Percentiles rank a stretch among this genome's conserved stretches.
These are phyloP conservation scores for Colletotrichum lini DNA, from an alignment of 2,329 filamentous ascomycete genomes.

Conservation along the genomic window DNA sequence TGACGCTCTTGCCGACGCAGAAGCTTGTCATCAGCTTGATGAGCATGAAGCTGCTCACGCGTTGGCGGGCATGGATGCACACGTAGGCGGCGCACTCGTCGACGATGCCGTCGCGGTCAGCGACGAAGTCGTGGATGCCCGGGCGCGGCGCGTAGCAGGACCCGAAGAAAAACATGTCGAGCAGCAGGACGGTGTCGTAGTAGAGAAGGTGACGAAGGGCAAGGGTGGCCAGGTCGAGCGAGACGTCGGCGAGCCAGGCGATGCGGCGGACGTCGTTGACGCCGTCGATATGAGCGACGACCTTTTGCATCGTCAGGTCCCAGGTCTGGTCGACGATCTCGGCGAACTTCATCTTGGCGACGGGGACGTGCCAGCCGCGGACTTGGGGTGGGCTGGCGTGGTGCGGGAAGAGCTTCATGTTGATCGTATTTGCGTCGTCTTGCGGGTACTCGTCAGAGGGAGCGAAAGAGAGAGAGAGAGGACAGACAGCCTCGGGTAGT, in stretches of 20 bases:
- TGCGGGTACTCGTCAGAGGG: conserved; percentile 35
- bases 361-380: conserved; percentile 90
- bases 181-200: conserved; percentile 89
- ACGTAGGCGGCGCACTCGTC: conserved; percentile 93
- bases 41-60: conserved; percentile 74
- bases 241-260: conserved; percentile 86
- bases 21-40: conserved; percentile 90
- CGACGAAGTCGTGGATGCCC: conserved; percentile 84
- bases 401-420: conserved; percentile 94
- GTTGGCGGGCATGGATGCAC: conserved; percentile 62
- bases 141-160: conserved; percentile 89
- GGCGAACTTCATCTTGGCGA: conserved; percentile 77
- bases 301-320: conserved; percentile 83
- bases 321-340: conserved; percentile 77
- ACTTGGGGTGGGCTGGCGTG: conserved; percentile 83
- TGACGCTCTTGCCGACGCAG: conserved; percentile 84
- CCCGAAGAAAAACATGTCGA: conserved; percentile 96
- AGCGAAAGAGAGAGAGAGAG: not conserved
- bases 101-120: conserved; percentile 80
- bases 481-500: not conserved
- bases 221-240: conserved; percentile 86
- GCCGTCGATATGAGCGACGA: conserved; percentile 90
- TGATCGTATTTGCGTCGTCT: conserved; percentile 95
- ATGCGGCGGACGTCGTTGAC: conserved; percentile 92
- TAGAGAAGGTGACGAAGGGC: conserved; percentile 92